Conservation (phyloP, 495 filamentous ascomycete species). For the Penicillium coffeae region DNA sequence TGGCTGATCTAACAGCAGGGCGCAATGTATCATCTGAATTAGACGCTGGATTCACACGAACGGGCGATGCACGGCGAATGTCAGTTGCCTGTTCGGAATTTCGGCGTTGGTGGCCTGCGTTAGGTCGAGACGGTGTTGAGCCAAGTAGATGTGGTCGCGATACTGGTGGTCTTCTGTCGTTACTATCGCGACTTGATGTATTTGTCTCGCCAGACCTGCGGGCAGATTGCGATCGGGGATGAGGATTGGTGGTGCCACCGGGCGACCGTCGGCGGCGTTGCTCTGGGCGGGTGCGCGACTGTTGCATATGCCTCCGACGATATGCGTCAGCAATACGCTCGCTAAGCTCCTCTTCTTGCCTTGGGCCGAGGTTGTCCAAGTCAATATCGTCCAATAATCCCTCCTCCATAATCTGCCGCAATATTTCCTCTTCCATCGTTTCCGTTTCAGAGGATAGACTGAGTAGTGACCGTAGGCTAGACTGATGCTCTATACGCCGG, state of each 20-base stretch:
- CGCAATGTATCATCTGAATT: slow-evolving; percentile 36
- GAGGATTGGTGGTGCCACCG: slow-evolving; percentile 23
- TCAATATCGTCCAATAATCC: slow-evolving; percentile 83
- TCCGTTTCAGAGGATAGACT: slow-evolving; percentile 67
- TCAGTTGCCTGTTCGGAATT: slow-evolving; percentile 47
- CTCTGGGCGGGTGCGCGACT: slow-evolving; percentile 29
- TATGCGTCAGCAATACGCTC: slow-evolving; percentile 87
- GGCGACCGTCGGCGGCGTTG: slow-evolving; percentile 23
- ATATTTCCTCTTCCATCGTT: slow-evolving; percentile 83
- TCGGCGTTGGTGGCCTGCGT: slow-evolving; percentile 39
- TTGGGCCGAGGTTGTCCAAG: slow-evolving; percentile 70
- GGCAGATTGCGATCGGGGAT: slow-evolving; percentile 32
- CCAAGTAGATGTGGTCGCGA: slow-evolving; percentile 55
- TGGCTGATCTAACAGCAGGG: slow-evolving; percentile 37
- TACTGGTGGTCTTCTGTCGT: slow-evolving; percentile 44
- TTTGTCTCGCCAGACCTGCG: slow-evolving; percentile 19
- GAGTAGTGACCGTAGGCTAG: slow-evolving; percentile 77
- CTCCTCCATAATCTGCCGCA: slow-evolving; percentile 83
- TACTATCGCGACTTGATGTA: slow-evolving; percentile 10
- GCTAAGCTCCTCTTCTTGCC: slow-evolving; percentile 80
- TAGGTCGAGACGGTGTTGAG: slow-evolving; percentile 32
- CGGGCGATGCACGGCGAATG: slow-evolving; percentile 36
- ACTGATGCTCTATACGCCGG: slow-evolving; percentile 76
- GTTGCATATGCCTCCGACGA: slow-evolving; percentile 58
- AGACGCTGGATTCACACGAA: slow-evolving; percentile 30